Evolutionary conservation across 2,329 filamentous ascomycete genomes (phyloP).

Genomic region (Cordyceps tenuipes): DNA sequence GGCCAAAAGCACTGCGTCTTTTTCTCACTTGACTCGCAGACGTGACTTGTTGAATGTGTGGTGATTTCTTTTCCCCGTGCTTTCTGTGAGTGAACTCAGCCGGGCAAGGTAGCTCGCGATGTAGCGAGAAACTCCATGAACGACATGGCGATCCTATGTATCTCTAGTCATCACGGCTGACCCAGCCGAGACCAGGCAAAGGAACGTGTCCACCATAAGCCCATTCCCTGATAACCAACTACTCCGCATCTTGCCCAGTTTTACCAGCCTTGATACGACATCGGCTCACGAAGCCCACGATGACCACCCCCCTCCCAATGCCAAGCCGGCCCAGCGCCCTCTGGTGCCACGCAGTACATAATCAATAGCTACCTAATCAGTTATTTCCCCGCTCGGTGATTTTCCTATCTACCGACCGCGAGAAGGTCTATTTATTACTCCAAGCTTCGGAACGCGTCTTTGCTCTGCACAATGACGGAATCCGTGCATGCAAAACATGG

Average conservation of each 20-base stretch:
- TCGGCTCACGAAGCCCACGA: background rate
- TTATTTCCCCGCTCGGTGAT: background rate
- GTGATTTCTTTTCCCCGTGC: no score
- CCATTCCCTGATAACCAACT: no score
- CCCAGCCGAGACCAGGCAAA: no score
- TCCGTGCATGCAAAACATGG: no score
- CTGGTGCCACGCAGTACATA: background rate
- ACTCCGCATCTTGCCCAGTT: no score
- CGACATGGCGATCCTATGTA: no score
- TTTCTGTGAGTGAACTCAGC: no score
- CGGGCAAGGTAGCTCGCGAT: no score
- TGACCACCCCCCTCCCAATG: background rate
- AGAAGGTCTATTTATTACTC: background rate
- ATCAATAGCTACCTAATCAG: background rate
- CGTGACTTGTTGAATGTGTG: background rate
- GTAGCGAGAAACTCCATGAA: no score
- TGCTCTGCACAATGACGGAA: background rate
- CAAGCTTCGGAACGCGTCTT: background rate
- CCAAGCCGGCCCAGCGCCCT: background rate
- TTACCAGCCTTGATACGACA: background rate
- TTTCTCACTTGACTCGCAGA: background rate
- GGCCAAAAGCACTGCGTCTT: background rate
- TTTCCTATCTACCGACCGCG: background rate
- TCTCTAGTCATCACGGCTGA: no score
- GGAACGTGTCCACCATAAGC: no score